Evolutionary conservation across 192 early-diverging fungal genomes (phyloP).

Genomic region (Coemansia reversa): DNA sequence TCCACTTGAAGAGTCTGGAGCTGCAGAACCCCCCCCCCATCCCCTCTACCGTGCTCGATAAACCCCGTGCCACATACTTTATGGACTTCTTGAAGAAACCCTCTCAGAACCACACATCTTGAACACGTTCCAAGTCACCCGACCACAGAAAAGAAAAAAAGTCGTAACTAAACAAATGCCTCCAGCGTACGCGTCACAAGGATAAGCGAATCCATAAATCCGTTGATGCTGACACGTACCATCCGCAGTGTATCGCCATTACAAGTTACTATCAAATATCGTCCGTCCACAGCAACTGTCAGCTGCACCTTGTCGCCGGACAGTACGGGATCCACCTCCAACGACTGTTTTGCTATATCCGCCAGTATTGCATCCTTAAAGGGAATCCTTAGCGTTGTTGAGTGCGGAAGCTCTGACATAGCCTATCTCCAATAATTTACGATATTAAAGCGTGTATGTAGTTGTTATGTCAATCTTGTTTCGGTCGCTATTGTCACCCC

Average conservation of each 20-base stretch:
- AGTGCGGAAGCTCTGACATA: conserved; percentile 27
- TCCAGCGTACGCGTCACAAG: conserved; percentile 43
- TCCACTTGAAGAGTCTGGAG: not conserved
- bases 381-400: conserved; percentile 25
- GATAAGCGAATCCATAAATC: conserved; percentile 53
- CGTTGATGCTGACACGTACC: conserved; percentile 46
- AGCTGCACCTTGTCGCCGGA: conserved; percentile 30
- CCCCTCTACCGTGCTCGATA: not conserved
- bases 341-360: conserved; percentile 27
- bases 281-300: conserved; percentile 3
- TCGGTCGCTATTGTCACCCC: too few species aligned
- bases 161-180: conserved; percentile 18
- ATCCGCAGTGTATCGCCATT: conserved; percentile 24
- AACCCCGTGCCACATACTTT: not conserved
- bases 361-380: conserved; percentile 25
- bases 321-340: conserved; percentile 38
- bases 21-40: not conserved
- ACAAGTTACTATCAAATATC: conserved; percentile 22
- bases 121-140: not conserved
- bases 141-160: not conserved
- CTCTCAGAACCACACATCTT: not conserved
- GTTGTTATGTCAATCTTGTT: too few species aligned
- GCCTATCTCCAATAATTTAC: not conserved
- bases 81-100: not conserved
- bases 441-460: not conserved